These are phyloP conservation scores for Cordyceps pruinosa DNA, from an alignment of 2,329 filamentous ascomycete species.

Conservation along the genomic window DNA sequence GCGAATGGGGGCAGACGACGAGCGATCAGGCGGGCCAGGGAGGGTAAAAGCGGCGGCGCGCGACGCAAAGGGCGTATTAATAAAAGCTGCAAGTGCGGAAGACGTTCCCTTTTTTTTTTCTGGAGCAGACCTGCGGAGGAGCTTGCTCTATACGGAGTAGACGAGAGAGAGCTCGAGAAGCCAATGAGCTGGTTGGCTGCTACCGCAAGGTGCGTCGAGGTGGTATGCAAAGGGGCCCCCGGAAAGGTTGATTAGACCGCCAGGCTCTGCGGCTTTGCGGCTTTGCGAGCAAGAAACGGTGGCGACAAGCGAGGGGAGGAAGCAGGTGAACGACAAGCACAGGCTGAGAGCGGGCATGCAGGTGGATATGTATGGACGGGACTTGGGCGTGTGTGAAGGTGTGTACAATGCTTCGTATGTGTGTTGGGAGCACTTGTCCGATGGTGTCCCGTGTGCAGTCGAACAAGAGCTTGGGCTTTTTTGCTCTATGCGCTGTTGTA, in stretches of 20 bases:
- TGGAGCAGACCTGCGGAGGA: background rate
- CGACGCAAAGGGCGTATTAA: background rate
- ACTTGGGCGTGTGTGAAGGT: background rate
- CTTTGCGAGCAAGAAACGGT: constrained; percentile 11
- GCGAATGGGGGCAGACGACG: background rate
- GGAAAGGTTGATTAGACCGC: background rate
- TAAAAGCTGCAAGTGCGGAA: background rate
- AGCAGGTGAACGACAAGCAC: constrained; percentile 11
- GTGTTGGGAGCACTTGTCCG: constrained; percentile 1
- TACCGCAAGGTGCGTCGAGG: background rate
- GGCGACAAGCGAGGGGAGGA: constrained; percentile 14
- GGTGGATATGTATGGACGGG: background rate
- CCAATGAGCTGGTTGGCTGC: background rate
- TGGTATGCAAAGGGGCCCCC: no score
- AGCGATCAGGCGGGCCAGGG: constrained; percentile 3
- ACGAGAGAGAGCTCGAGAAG: background rate
- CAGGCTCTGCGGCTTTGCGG: no score
- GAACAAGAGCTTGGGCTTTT: background rate
- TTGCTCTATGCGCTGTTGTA: background rate
- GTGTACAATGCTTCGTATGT: no score
- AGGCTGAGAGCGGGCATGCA: constrained; percentile 5
- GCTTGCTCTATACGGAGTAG: background rate
- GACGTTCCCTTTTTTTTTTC: background rate
- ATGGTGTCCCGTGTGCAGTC: background rate
- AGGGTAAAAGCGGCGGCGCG: background rate